Base-by-base conservation (phyloP, 805 yeast species). In the Pichia gijzeniarum region DNA sequence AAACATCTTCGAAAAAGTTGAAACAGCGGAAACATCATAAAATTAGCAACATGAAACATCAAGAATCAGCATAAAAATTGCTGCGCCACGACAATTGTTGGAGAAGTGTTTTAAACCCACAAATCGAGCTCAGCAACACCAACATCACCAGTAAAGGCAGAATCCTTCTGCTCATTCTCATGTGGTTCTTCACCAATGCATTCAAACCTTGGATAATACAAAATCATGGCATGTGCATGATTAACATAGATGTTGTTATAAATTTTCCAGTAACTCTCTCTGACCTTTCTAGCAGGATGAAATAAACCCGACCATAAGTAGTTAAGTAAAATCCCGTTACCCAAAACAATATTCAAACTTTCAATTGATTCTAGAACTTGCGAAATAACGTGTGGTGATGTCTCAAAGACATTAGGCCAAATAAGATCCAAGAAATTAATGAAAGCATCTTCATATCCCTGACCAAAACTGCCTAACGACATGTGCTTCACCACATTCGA, bases 331-430 rank as follows among this genome's bases (percentile, higher is more conserved):
- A 79, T 56, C 0, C 95, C 96, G 5, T 77, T 72, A 0, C 99
- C 99, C 13, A 90, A 61, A 0, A 82, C 82, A 38, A 73, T 67
- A 31, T 91, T 69, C 22, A 88, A 59, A 2, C 86, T 82, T 48
- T 85, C 89, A 22, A 93, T 69, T 44, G 90, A 84, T 45, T 88
- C 97, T 39, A 85, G 51, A 1, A 93, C 80, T 52, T 98, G 76
- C 9, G 70, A 73, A 46, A 90, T 89, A 13, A 90, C 97, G 63
- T 93, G 99, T 0, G 98, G 98, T 0, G 97, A 89, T 0, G 96
- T 85, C 62, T 91, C 99, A 60, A 79, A 89, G 2, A 93, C 70
- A 60, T 93, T 93, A 2, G 99, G 99, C 64, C 89, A 65, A 18
- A 93, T 63, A 41, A 90, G 69, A 59, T 93, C 88, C 57, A 93